Conservation (phyloP, 2,329 filamentous ascomycete species). For the Madurella fahalii region DNA sequence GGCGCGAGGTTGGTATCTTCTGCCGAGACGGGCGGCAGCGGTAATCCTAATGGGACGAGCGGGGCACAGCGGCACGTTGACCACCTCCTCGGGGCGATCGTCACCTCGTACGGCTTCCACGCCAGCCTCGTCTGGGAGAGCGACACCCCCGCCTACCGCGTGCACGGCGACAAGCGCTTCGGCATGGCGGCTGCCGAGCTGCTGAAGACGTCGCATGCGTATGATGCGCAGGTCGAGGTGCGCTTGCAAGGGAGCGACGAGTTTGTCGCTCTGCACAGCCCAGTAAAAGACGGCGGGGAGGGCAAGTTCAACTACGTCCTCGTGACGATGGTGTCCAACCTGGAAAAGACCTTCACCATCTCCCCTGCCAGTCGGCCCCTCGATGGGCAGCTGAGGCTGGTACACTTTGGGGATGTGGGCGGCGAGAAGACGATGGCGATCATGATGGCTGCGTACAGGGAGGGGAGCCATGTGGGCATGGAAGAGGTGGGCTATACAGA, state of each 20-base stretch:
- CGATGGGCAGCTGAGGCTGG: slow-evolving; percentile 65
- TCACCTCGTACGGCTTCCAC: slow-evolving; percentile 87
- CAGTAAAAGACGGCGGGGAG: neutral
- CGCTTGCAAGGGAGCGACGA: neutral
- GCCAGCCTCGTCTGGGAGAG: slow-evolving; percentile 85
- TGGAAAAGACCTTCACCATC: slow-evolving; percentile 79
- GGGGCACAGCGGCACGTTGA: slow-evolving; percentile 21
- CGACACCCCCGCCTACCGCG: slow-evolving; percentile 76
- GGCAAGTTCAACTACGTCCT: slow-evolving; percentile 68
- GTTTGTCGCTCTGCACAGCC: neutral
- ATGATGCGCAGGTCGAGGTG: slow-evolving; percentile 42
- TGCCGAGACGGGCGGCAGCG: slow-evolving; percentile 11
- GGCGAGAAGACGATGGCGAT: slow-evolving; percentile 69
- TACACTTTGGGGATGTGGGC: slow-evolving; percentile 68
- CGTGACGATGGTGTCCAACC: slow-evolving; percentile 69
- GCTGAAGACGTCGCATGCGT: slow-evolving; percentile 52
- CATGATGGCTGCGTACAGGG: slow-evolving; percentile 63
- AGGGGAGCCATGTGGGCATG: slow-evolving; percentile 52
- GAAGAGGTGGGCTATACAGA: slow-evolving; percentile 65
- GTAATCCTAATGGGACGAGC: too few relatives aligned
- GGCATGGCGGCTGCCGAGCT: slow-evolving; percentile 77
- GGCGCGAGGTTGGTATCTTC: slow-evolving; percentile 47
- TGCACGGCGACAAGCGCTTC: slow-evolving; percentile 73
- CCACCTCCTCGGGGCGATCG: slow-evolving; percentile 69
- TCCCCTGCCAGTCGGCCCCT: slow-evolving; percentile 68